Conservation (phyloP, 164 flowering plant species). For the Chimonanthus salicifolius region DNA sequence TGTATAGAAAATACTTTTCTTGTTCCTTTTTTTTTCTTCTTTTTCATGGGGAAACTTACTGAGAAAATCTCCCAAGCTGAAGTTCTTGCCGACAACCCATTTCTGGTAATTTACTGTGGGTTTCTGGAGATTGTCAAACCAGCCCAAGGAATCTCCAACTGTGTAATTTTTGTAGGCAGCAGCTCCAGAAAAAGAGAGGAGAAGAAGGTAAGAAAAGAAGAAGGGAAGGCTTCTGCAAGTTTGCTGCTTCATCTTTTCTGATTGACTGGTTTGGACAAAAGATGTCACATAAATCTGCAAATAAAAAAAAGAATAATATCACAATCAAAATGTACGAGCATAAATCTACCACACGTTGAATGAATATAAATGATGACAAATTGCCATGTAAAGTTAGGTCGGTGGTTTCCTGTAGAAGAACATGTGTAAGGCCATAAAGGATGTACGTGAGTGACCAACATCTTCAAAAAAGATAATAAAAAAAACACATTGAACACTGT, state of each 20-base stretch:
- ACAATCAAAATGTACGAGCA: no score
- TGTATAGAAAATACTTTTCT: not conserved
- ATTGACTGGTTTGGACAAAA: no score
- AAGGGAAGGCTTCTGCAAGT: constrained; percentile 2
- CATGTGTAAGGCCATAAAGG: no score
- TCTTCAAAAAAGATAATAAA: no score
- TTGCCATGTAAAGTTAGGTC: no score
- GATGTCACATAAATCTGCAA: no score
- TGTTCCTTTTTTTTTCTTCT: not conserved
- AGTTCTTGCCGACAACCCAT: constrained; percentile 64
- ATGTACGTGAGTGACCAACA: no score
- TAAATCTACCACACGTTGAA: no score
- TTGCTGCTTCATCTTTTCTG: constrained; percentile 5
- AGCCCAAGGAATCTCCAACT: constrained; percentile 83
- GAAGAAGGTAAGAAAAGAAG: not conserved
- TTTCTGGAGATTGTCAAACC: constrained; percentile 64
- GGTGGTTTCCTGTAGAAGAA: no score
- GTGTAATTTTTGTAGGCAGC: constrained; percentile 81
- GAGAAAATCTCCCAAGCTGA: constrained; percentile 89
- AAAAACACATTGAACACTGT: no score
- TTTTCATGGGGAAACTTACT: constrained; percentile 37
- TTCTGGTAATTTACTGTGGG: constrained; percentile 61
- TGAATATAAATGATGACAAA: no score
- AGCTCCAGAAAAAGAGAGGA: constrained; percentile 18
- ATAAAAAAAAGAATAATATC: no score